Evolutionary conservation across 1,284 basidiomycete genomes (phyloP).

Genomic region (Caloboletus firmus): DNA sequence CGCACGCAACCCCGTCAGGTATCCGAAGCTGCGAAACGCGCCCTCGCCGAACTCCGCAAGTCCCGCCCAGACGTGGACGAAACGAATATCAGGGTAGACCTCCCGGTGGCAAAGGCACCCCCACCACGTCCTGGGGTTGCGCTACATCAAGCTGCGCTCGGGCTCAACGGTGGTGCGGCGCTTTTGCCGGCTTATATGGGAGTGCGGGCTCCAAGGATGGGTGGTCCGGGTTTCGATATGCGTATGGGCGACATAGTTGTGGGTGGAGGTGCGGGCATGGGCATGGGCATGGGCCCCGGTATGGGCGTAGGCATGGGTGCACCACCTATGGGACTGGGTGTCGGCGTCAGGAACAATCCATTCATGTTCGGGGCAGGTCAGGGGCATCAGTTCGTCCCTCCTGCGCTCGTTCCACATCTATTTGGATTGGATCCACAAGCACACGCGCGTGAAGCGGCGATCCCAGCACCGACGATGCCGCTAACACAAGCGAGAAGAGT

Average conservation of each 20-base stretch:
- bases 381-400: slow-evolving; percentile 11
- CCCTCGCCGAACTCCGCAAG: slow-evolving; percentile 56
- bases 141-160: not conserved
- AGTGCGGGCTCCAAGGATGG: not conserved
- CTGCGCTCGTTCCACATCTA: not conserved
- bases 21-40: slow-evolving; percentile 64
- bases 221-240: not conserved
- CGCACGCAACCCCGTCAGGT: slow-evolving; percentile 45
- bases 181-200: not conserved
- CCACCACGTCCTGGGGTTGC: not conserved
- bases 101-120: slow-evolving; percentile 41
- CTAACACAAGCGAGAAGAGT: not conserved
- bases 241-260: not conserved
- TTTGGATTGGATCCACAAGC: not conserved
- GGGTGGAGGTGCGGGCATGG: not conserved
- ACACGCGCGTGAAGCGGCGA: not conserved
- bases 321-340: not conserved
- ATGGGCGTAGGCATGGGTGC: not conserved
- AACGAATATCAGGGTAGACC: slow-evolving; percentile 55
- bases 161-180: not conserved
- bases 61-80: slow-evolving; percentile 58
- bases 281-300: not conserved
- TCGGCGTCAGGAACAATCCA: not conserved
- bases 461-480: slow-evolving; percentile 4
- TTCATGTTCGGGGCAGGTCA: slow-evolving; percentile 20